These are phyloP conservation scores for Cryphonectria nitschkei DNA, from an alignment of 2,329 filamentous ascomycete species.

Conservation along the genomic window DNA sequence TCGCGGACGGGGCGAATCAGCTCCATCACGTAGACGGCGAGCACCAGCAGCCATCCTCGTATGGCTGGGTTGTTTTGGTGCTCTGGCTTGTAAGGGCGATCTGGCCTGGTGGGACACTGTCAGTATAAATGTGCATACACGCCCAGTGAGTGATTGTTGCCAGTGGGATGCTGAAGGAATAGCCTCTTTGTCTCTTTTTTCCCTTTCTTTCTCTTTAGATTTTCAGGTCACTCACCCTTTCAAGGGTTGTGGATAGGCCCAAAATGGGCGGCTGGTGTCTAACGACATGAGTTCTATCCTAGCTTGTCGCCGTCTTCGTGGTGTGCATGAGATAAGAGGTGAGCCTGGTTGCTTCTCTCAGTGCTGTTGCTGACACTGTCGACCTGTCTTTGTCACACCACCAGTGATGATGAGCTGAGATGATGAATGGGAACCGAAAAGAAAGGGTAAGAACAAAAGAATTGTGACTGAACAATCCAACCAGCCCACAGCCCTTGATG, in stretches of 20 bases:
- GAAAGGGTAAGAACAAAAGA: background rate
- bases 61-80: slow-evolving; percentile 60
- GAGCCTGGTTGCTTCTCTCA: background rate
- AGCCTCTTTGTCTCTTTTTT: too few relatives aligned
- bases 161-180: too few relatives aligned
- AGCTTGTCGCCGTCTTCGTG: background rate
- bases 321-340: background rate
- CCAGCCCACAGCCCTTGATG: slow-evolving; percentile 3
- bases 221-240: slow-evolving; percentile 24
- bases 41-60: slow-evolving; percentile 56
- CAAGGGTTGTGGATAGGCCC: slow-evolving; percentile 27
- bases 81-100: slow-evolving; percentile 50
- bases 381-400: background rate
- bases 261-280: slow-evolving; percentile 23
- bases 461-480: background rate
- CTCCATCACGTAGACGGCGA: slow-evolving; percentile 61
- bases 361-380: background rate
- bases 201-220: background rate
- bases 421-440: background rate
- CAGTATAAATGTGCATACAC: slow-evolving; percentile 4
- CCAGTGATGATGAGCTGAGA: background rate
- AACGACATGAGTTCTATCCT: slow-evolving; percentile 19
- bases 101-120: slow-evolving; percentile 36
- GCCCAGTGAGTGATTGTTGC: too few relatives aligned
- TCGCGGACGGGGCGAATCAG: slow-evolving; percentile 57